Evolutionary conservation across 108 stramenopile species (phyloP), one percentile per base, ranked within the genome.

Genomic region (Fragilariopsis cylindrus): DNA sequence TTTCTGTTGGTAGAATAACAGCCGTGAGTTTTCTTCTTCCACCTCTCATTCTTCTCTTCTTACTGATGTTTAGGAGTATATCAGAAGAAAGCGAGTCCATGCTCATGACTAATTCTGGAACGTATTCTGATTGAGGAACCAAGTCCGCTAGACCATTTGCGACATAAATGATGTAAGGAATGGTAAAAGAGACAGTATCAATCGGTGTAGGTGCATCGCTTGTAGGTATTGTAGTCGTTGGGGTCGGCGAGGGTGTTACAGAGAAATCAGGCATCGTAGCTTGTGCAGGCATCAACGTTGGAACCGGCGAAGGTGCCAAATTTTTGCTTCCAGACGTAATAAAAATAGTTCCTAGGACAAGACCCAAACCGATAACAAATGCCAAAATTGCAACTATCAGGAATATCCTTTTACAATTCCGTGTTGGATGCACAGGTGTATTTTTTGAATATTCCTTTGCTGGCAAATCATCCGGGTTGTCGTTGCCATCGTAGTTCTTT

Each of bases 41-140:
- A 12, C 46, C 58, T 49, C 57, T 45, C 16, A 30, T 11, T 4
- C 42, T 63, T 2, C 42, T 63, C 39, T 18, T 63, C 1, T 19
- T 43, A 6, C 4, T 47, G 7, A 74, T 40, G 39, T 70, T 75
- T 13, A 40, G 7, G 40, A 65, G 43, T 13, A 80, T 67, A 16
- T 50, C 63, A 57, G 50, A 19, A 7, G 68, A 55, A 44, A 80
- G 72, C 42, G 19, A 30, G 55, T 80, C 64, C 79, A 80, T 80
- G 45, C 70, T 71, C 46, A 0, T n/a, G 12, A 75, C 75, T 64
- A 80, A 70, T 54, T 74, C 73, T 18, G 50, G 52, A 8, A 60
- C 41, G 70, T 80, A 80, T 18, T 56, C 30, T 7, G 57, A 21
- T 52, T 44, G 52, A 3, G 74, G 63, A 30, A 80, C 60, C 8